Evolutionary conservation across 495 filamentous ascomycete species (phyloP), one percentile per base, ranked within the genome.

Genomic region (Penicillium cataractarum): DNA sequence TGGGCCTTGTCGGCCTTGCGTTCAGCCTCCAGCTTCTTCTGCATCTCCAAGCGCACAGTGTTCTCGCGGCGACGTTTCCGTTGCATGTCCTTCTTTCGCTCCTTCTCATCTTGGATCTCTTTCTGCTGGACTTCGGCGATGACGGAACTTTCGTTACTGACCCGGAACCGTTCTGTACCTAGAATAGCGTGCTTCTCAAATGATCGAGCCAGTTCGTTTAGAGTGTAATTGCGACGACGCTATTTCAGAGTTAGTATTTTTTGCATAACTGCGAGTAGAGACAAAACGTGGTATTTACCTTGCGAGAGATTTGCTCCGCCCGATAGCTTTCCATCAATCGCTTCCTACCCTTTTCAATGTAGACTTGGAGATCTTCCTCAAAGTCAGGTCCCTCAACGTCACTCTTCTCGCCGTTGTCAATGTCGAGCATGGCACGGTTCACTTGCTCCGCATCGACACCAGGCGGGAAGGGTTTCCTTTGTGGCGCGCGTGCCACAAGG

Each of bases 31-130:
- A 89, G 82, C 64, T 94, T 91, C 77, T 96, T 94, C 67, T 93
- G 88, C 68, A 91, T 86, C 48, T 94, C 92, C 60, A 88, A 83
- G 15, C 90, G 89, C 72, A 97, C 89, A 12, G 95, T 96, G 77
- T 97, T 97, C 73, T 99, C 95, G 21, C 95, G 87, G n/a, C 95
- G 89, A 26, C 95, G 87, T 78, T 97, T 98, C 26, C 96, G 89
- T 70, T 99, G 95, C 90, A 97, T 97, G 64, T 98, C 95, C 79
- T 99, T 99, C 83, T 99, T 99, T 29, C 96, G 92, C 76, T 98
- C 96, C 74, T 98, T 99, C 72, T 99, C 95, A 52, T 95, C 92
- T 58, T 90, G 89, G 8, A 97, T 82, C 71, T 97, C 95, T 63
- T 90, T 91, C 57, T 90, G 87, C 61, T 95, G 90, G 1, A 99